Conservation (phyloP, 495 filamentous ascomycete species). For the Penicillium lividum region DNA sequence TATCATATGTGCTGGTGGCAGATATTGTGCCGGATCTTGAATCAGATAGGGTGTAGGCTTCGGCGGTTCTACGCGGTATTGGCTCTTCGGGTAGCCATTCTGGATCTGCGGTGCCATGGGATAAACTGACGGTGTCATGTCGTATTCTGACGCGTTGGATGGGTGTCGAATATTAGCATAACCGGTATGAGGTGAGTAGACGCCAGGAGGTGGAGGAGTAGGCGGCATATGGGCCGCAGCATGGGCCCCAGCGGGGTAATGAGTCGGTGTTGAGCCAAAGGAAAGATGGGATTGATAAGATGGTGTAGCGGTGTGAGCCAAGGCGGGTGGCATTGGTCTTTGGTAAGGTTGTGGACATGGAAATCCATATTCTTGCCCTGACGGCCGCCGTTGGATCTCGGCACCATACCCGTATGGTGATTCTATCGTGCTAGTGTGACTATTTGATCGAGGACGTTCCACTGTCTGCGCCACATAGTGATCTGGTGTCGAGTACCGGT, state of each 20-base stretch:
- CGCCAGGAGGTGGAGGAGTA: slow-evolving; percentile 44
- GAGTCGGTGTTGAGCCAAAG: slow-evolving; percentile 43
- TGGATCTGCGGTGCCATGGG: slow-evolving; percentile 32
- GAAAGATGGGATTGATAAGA: slow-evolving; percentile 43
- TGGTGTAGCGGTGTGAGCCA: slow-evolving; percentile 28
- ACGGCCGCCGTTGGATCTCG: slow-evolving; percentile 52
- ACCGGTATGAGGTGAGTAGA: slow-evolving; percentile 46
- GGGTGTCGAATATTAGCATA: slow-evolving; percentile 45
- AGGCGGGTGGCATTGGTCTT: slow-evolving; percentile 36
- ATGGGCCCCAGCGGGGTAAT: slow-evolving; percentile 48
- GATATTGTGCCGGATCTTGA: slow-evolving; percentile 34
- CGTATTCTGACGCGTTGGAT: slow-evolving; percentile 38
- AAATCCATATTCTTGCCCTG: slow-evolving; percentile 54
- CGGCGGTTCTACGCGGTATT: slow-evolving; percentile 35
- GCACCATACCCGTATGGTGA: slow-evolving; percentile 33
- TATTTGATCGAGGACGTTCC: slow-evolving; percentile 71
- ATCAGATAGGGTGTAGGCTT: slow-evolving; percentile 31
- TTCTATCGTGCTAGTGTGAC: slow-evolving; percentile 63
- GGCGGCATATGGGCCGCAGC: slow-evolving; percentile 48
- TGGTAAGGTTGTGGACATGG: slow-evolving; percentile 40
- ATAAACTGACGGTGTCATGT: slow-evolving; percentile 32
- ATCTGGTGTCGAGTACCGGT: slow-evolving; percentile 58
- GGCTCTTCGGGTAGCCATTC: slow-evolving; percentile 26
- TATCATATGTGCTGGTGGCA: slow-evolving; percentile 23
- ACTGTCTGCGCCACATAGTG: slow-evolving; percentile 38